These are phyloP conservation scores for Vinca major DNA, from an alignment of 305 asterid genomes.

Conservation along the genomic window DNA sequence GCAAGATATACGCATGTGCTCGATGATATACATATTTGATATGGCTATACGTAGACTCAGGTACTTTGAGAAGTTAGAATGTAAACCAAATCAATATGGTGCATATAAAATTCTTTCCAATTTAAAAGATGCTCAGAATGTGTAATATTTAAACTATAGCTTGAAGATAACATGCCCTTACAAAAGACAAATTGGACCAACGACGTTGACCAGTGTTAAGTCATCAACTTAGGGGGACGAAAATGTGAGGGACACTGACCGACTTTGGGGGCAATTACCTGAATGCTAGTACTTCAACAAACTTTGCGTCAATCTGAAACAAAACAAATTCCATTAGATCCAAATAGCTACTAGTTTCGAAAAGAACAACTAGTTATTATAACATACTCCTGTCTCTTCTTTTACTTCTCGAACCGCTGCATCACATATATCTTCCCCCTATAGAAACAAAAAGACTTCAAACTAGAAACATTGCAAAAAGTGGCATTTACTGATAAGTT, in stretches of 20 bases:
- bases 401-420: constrained; percentile 94
- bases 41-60: too few relatives aligned
- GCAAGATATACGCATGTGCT: not conserved
- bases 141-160: not conserved
- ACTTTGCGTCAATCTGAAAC: constrained; percentile 68
- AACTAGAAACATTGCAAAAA: constrained; percentile 7
- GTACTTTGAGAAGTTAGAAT: not conserved
- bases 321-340: constrained; percentile 12
- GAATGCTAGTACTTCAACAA: constrained; percentile 73
- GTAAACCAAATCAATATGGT: not conserved
- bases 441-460: constrained; percentile 16
- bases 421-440: constrained; percentile 91
- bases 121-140: not conserved
- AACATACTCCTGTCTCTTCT: constrained; percentile 95
- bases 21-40: not conserved
- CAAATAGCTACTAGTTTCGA: not conserved
- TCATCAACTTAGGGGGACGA: not conserved
- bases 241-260: not conserved
- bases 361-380: constrained; percentile 1
- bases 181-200: not conserved
- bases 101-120: too few relatives aligned
- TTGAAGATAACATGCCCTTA: not conserved
- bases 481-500: constrained; percentile 1
- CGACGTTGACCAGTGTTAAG: not conserved
- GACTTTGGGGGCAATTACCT: constrained; percentile 35